A percentile compares a stretch with the other conserved stretches of the same genome.
Evolutionary conservation across 306 rosid genomes (phyloP).

Genomic region (Glycine tomentella): DNA sequence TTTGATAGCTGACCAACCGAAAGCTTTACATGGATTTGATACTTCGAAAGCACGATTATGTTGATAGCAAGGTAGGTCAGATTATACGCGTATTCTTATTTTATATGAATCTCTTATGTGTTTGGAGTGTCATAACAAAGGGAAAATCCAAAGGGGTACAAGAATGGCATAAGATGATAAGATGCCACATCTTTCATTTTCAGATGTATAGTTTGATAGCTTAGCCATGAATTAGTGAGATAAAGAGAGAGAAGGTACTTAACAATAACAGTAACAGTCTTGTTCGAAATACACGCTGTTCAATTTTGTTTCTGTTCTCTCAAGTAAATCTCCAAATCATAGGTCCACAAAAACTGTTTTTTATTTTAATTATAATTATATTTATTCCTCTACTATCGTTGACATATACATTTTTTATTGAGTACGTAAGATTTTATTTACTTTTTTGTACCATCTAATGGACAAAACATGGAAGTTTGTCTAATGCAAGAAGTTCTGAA

Average conservation of each 20-base stretch:
- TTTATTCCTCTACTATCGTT: background rate
- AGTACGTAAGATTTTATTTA: background rate
- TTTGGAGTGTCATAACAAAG: conserved; percentile 27
- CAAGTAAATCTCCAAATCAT: conserved; percentile 11
- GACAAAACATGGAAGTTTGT: background rate
- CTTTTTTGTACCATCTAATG: conserved; percentile 16
- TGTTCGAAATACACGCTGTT: conserved; percentile 12
- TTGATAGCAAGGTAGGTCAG: conserved; percentile 29
- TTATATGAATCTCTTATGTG: conserved; percentile 15
- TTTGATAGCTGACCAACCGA: conserved; percentile 47
- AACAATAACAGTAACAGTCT: background rate
- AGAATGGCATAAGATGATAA: conserved; percentile 28
- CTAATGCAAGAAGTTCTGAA: background rate
- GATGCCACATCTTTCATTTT: conserved; percentile 42
- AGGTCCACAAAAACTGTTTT: conserved; percentile 2
- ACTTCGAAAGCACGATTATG: conserved; percentile 39
- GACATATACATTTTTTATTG: background rate
- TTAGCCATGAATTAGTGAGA: background rate
- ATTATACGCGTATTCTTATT: conserved; percentile 38
- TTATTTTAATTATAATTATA: background rate
- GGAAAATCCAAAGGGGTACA: conserved; percentile 38
- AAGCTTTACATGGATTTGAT: conserved; percentile 38
- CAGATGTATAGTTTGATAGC: conserved; percentile 22
- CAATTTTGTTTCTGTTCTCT: conserved; percentile 32
- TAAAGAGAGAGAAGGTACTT: conserved; percentile 4